Evolutionary conservation across 345 rosid genomes (phyloP).

Genomic region (Cardiospermum halicacabum): DNA sequence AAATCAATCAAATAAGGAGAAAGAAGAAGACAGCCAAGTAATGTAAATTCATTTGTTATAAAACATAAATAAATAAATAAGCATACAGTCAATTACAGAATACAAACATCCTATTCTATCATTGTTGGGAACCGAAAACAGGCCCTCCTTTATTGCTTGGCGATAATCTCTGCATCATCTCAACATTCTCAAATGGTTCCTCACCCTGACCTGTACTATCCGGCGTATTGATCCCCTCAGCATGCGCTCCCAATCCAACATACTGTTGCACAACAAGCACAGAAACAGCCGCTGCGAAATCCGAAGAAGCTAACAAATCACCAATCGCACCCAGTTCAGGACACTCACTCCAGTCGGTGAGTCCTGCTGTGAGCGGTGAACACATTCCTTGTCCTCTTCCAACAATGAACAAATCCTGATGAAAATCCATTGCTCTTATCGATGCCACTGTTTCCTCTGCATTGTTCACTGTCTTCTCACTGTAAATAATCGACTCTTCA

Average conservation of each 20-base stretch:
- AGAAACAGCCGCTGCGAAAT: constrained; percentile 70
- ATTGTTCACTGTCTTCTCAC: constrained; percentile 55
- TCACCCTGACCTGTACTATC: constrained; percentile 38
- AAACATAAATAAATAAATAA: too few relatives aligned
- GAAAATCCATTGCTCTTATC: constrained; percentile 59
- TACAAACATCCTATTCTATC: too few relatives aligned
- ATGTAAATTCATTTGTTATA: too few relatives aligned
- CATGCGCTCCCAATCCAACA: constrained; percentile 28
- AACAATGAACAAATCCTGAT: constrained; percentile 74
- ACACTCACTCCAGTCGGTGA: constrained; percentile 99
- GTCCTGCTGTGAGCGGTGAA: constrained; percentile 77
- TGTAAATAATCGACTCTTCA: constrained; percentile 39
- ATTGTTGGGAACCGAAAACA: constrained; percentile 13
- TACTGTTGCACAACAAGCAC: constrained; percentile 88
- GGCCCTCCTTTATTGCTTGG: constrained; percentile 10
- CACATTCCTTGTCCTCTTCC: constrained; percentile 84
- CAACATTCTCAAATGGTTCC: constrained; percentile 18
- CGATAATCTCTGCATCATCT: constrained; percentile 15
- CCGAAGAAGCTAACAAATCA: constrained; percentile 89
- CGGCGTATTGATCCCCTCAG: constrained; percentile 34
- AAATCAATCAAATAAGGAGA: too few relatives aligned
- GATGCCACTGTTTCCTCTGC: constrained; percentile 85
- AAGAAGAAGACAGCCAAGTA: too few relatives aligned
- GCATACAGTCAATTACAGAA: too few relatives aligned
- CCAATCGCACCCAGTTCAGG: constrained; percentile 97